phyloP scores from a whole-genome alignment of 306 rosid species.

The Fagus crenata region DNA sequence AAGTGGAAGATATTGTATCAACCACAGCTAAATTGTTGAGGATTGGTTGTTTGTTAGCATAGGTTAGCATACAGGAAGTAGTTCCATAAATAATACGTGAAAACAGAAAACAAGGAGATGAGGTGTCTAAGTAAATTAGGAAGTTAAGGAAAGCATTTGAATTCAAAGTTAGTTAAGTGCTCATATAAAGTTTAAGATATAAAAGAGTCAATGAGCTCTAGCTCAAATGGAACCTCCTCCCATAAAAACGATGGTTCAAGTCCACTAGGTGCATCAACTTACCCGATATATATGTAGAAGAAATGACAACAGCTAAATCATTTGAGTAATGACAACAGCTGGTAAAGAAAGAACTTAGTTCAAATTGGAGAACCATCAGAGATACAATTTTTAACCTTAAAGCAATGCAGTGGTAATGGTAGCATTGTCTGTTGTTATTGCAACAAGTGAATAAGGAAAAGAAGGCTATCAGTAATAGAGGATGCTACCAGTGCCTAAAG shows the following conservation, averaged over 20 bases:
- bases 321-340: neutral
- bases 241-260: neutral
- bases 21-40: neutral
- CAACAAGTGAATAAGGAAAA: neutral
- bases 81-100: neutral
- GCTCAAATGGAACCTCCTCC: neutral
- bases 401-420: neutral
- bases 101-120: neutral
- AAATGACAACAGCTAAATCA: neutral
- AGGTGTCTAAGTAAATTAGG: neutral
- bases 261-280: neutral
- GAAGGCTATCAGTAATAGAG: neutral
- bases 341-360: neutral
- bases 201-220: neutral
- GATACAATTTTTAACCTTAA: neutral
- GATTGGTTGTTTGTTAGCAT: neutral
- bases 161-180: neutral
- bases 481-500: too few relatives aligned
- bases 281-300: neutral
- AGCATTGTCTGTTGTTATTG: neutral
- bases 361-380: neutral
- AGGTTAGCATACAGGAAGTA: neutral
- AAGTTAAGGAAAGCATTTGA: neutral
- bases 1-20: neutral
- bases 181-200: neutral